Conservation (phyloP, 805 yeast genomes). For the Cyberlindnera veronae region DNA sequence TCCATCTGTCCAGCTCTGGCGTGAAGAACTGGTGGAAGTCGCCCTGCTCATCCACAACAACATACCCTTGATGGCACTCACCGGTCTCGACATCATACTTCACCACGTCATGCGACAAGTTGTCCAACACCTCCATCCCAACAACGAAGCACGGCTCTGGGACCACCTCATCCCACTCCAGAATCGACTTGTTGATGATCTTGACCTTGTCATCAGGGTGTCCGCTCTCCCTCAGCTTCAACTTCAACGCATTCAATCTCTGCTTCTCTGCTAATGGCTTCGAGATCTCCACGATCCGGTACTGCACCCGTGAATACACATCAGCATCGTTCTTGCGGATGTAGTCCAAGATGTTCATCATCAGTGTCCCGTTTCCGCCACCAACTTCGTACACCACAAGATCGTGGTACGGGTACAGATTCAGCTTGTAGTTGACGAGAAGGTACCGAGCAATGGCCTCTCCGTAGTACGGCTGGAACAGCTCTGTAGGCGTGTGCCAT, state of each 20-base stretch:
- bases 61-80: slow-evolving; percentile 74
- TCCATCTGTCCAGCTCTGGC: slow-evolving; percentile 55
- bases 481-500: slow-evolving; percentile 90
- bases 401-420: slow-evolving; percentile 66
- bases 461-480: slow-evolving; percentile 81
- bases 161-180: slow-evolving; percentile 64
- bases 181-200: slow-evolving; percentile 69
- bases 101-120: slow-evolving; percentile 76
- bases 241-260: slow-evolving; percentile 13
- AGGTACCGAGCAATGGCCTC: slow-evolving; percentile 82
- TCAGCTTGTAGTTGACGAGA: slow-evolving; percentile 64
- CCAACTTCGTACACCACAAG: slow-evolving; percentile 82
- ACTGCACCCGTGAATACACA: slow-evolving; percentile 63
- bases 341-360: slow-evolving; percentile 69
- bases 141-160: slow-evolving; percentile 70
- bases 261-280: slow-evolving; percentile 29
- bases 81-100: slow-evolving; percentile 68
- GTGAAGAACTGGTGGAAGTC: slow-evolving; percentile 73
- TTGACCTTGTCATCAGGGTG: slow-evolving; percentile 57
- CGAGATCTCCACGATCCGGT: slow-evolving; percentile 32
- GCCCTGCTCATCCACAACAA: slow-evolving; percentile 65
- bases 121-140: slow-evolving; percentile 82
- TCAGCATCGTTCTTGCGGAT: slow-evolving; percentile 63
- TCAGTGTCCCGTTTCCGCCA: slow-evolving; percentile 85
- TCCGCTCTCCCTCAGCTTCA: slow-evolving; percentile 17